Evolutionary conservation across 208 protist genomes (phyloP), one percentile per base, ranked within the genome.

Genomic region (Trypanosoma grayi): DNA sequence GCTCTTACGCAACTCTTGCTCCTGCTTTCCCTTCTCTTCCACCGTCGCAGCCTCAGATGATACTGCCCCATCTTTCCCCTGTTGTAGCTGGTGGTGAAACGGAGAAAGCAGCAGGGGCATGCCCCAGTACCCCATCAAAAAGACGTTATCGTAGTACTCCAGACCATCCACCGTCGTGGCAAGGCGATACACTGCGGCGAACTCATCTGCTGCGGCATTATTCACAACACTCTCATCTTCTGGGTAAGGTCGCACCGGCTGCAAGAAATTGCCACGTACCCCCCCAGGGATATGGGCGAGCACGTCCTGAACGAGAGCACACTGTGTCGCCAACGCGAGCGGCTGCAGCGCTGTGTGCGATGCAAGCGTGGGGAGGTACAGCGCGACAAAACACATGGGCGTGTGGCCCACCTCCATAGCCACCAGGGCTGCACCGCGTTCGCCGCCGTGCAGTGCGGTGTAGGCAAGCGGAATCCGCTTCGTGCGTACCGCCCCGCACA

Each of bases 71-170:
- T n/a, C n/a, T n/a, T n/a, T n/a, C n/a, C n/a, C n/a, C n/a, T n/a
- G n/a, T n/a, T n/a, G n/a, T 10, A 3, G 2, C 9, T 10, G n/a
- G 11, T 22, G 5, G 14, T 37, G 36, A 22, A 5, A 14, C 18
- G 40, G 11, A 39, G 43, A 39, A 10, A 65, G 59, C 11, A 65
- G 45, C 28, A 65, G 27, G 5, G 59, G 59, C 25, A 54, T 53
- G 6, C 59, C 59, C 59, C 59, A 65, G 36, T 65, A 36, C 18
- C 59, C 59, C 34, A 65, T 47, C 18, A 65, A 22, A 47, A 65
- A 65, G 20, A 53, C 31, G 39, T 55, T 11, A 37, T 65, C 59
- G n/a, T 65, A 65, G 30, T 48, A 65, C n/a, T 47, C 59, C 24
- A 65, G 25, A 20, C 48, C 59, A 65, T 65, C 59, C 44, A 56